Conservation (phyloP, 2,329 filamentous ascomycete species). For the Apiospora phragmitis region DNA sequence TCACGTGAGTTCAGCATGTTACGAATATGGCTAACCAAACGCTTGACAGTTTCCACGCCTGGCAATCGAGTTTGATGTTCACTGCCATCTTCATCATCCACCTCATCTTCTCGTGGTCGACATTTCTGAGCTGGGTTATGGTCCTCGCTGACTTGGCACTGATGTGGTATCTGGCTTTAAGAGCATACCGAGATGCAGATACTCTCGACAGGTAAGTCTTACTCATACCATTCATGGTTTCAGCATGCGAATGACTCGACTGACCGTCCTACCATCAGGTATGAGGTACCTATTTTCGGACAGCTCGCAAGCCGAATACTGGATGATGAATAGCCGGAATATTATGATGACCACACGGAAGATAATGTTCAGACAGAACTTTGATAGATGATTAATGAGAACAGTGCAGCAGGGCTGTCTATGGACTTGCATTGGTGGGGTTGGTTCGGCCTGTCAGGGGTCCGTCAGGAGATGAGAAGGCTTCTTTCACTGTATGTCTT, state of each 20-base stretch:
- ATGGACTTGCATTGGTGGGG: neutral
- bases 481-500: neutral
- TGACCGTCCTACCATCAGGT: slow-evolving; percentile 53
- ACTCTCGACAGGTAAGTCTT: slow-evolving; percentile 57
- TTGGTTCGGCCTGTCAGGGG: neutral
- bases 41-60: slow-evolving; percentile 81
- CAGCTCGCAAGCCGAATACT: slow-evolving; percentile 15
- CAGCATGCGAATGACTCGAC: slow-evolving; percentile 27
- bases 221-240: neutral
- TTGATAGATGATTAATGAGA: neutral
- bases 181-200: slow-evolving; percentile 82
- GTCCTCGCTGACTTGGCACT: slow-evolving; percentile 73
- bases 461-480: neutral
- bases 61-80: slow-evolving; percentile 88
- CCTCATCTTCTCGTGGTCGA: slow-evolving; percentile 83
- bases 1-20: neutral
- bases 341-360: too few relatives aligned
- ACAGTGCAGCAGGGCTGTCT: neutral
- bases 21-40: neutral
- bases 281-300: slow-evolving; percentile 49
- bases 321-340: slow-evolving; percentile 11
- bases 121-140: slow-evolving; percentile 79
- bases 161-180: slow-evolving; percentile 74
- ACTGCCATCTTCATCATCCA: slow-evolving; percentile 75
- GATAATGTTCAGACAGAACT: too few relatives aligned